These are phyloP conservation scores for Mycosphaerelloides madeirae DNA, from an alignment of 2,329 filamentous ascomycete genomes.

Conservation along the genomic window DNA sequence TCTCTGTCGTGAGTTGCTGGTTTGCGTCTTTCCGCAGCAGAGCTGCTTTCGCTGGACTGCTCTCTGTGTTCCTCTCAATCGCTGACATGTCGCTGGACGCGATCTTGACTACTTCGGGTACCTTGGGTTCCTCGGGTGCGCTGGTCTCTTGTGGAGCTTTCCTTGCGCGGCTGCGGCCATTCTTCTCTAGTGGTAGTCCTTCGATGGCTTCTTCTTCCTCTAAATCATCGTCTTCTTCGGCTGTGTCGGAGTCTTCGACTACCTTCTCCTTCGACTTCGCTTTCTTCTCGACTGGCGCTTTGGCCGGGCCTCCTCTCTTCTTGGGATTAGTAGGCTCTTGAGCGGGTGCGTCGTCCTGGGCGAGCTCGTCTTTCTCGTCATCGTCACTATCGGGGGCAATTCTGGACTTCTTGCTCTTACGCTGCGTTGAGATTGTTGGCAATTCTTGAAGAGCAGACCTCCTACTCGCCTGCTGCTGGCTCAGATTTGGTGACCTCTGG, in stretches of 20 bases:
- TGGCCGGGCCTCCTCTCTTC: conserved; percentile 14
- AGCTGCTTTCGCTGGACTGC: conserved; percentile 5
- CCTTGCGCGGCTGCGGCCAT: conserved; percentile 36
- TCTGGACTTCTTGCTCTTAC: conserved; percentile 13
- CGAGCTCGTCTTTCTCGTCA: conserved; percentile 24
- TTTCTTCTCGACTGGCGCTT: conserved; percentile 2
- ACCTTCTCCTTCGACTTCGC: conserved; percentile 3
- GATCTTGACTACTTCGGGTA: background rate
- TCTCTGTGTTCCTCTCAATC: background rate
- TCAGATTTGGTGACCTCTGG: conserved; percentile 25
- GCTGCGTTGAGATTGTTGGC: conserved; percentile 10
- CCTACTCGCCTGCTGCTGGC: conserved; percentile 32
- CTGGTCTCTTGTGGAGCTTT: conserved; percentile 9
- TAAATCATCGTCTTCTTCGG: background rate
- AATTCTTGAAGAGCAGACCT: conserved; percentile 18
- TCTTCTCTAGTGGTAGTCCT: conserved; percentile 36
- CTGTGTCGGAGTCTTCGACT: conserved; percentile 12
- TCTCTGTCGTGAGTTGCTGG: background rate
- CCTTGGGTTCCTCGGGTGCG: background rate
- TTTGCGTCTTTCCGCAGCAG: conserved; percentile 6
- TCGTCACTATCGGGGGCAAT: conserved; percentile 20
- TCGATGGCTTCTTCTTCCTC: conserved; percentile 7
- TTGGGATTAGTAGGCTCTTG: conserved; percentile 7
- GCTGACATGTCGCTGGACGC: background rate
- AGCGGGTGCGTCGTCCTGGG: conserved; percentile 9